These are phyloP conservation scores for Syzygium grande DNA, from an alignment of 345 rosid species.

Conservation along the genomic window DNA sequence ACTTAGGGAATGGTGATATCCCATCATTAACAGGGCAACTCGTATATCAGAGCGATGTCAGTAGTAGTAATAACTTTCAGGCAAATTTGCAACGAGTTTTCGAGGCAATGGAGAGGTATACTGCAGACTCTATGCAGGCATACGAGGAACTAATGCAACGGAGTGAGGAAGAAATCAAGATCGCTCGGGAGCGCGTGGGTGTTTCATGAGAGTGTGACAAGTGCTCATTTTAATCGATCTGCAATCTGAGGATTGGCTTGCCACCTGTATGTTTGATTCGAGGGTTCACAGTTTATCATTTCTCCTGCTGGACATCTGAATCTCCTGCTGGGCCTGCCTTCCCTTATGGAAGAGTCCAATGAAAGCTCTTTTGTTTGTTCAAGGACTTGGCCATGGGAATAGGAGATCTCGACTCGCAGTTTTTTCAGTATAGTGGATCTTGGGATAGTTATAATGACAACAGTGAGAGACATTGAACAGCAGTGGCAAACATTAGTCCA, in stretches of 20 bases:
- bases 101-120: constrained; percentile 88
- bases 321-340: background rate
- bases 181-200: constrained; percentile 27
- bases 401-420: background rate
- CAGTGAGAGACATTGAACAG: background rate
- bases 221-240: background rate
- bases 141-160: constrained; percentile 82
- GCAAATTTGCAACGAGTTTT: constrained; percentile 62
- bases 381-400: background rate
- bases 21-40: constrained; percentile 29
- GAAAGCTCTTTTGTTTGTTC: background rate
- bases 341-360: background rate
- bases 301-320: background rate
- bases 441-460: background rate
- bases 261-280: background rate
- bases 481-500: background rate
- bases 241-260: background rate
- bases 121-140: constrained; percentile 49
- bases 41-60: constrained; percentile 73
- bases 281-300: background rate
- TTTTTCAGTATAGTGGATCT: background rate
- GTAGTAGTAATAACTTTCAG: constrained; percentile 49
- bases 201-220: constrained; percentile 15
- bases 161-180: constrained; percentile 45
- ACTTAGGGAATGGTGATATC: constrained; percentile 26